A percentile compares a stretch with the other conserved stretches of the same genome.
Evolutionary conservation across 192 early-diverging fungal species (phyloP).

Genomic region (Coemansia umbellata): DNA sequence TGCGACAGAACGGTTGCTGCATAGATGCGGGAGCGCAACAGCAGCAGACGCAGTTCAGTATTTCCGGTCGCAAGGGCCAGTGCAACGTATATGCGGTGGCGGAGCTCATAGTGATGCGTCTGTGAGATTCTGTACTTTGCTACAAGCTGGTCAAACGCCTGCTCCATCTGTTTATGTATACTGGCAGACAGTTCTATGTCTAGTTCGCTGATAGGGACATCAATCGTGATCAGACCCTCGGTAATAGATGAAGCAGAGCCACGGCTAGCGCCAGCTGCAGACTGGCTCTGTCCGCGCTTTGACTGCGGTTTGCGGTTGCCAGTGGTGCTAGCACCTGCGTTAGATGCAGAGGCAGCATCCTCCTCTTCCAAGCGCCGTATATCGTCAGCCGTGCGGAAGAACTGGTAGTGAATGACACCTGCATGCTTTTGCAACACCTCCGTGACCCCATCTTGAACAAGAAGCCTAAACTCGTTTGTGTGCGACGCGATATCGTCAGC

Average conservation of each 20-base stretch:
- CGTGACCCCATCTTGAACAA: conserved; percentile 16
- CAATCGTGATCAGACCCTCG: conserved; percentile 47
- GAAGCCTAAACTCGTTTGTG: conserved; percentile 42
- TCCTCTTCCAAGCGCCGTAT: conserved; percentile 34
- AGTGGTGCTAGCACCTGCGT: conserved; percentile 1
- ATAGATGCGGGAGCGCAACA: conserved; percentile 71
- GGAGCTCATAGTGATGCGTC: conserved; percentile 72
- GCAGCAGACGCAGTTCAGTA: conserved; percentile 47
- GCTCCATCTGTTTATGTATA: conserved; percentile 49
- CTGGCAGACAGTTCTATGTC: conserved; percentile 2
- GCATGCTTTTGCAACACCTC: conserved; percentile 19
- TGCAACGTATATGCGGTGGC: conserved; percentile 77
- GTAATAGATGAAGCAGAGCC: not conserved
- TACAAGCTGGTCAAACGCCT: conserved; percentile 57
- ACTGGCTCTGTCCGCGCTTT: conserved; percentile 11
- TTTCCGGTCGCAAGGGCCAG: conserved; percentile 51
- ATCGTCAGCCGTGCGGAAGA: conserved; percentile 48
- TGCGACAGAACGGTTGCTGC: conserved; percentile 76
- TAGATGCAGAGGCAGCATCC: not conserved
- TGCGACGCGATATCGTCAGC: conserved; percentile 15
- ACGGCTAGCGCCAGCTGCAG: no score
- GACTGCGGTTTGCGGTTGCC: conserved; percentile 8
- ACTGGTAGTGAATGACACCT: conserved; percentile 33
- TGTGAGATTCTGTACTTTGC: conserved; percentile 64
- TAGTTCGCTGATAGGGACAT: conserved; percentile 51